Percentiles rank a stretch among this genome's conserved stretches.
Conservation (phyloP, 208 protist genomes). For the Phytomonas sp. region DNA sequence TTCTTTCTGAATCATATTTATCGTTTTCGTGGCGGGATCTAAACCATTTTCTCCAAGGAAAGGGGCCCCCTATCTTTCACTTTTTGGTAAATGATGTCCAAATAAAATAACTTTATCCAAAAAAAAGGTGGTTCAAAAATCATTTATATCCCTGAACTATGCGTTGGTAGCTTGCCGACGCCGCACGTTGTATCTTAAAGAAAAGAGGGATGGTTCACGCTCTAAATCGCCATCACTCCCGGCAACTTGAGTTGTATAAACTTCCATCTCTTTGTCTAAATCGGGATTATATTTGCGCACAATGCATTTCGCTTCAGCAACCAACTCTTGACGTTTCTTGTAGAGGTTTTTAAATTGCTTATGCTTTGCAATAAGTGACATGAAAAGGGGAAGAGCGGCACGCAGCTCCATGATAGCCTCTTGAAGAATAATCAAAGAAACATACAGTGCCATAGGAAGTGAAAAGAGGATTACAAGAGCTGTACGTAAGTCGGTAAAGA, state of each 20-base stretch:
- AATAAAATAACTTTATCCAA: background rate
- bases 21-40: background rate
- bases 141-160: constrained; percentile 11
- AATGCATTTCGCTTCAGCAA: constrained; percentile 38
- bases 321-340: constrained; percentile 61
- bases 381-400: constrained; percentile 76
- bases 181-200: constrained; percentile 64
- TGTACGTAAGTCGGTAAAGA: constrained; percentile 56
- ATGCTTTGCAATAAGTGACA: constrained; percentile 80
- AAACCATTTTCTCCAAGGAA: background rate
- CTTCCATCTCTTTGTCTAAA: constrained; percentile 66
- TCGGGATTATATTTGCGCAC: constrained; percentile 65
- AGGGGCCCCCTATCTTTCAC: too few species aligned
- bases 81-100: background rate
- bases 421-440: constrained; percentile 78
- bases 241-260: constrained; percentile 23
- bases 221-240: constrained; percentile 40
- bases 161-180: constrained; percentile 33
- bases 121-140: background rate
- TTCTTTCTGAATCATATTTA: background rate
- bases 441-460: constrained; percentile 88
- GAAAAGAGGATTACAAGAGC: constrained; percentile 59
- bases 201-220: constrained; percentile 81
- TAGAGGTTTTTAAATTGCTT: constrained; percentile 86
- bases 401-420: constrained; percentile 78